Base-by-base conservation (phyloP, 306 rosid genomes). In the Canavalia ensiformis region DNA sequence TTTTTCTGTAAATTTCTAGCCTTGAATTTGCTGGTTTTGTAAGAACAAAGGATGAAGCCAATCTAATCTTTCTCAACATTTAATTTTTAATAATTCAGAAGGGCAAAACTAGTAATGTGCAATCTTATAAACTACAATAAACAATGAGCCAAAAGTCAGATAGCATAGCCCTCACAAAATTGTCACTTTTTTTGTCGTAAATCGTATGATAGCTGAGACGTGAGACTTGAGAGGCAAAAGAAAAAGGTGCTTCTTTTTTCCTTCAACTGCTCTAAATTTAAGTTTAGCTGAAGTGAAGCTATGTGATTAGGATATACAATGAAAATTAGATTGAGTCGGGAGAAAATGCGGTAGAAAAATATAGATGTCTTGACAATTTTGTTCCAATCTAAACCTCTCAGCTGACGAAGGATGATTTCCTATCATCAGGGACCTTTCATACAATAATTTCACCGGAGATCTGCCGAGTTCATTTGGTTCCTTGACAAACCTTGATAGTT, bases 401-500 rank as follows among this genome's bases (percentile, higher is more conserved):
- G 79, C 73, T 85, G 50, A 85, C 51, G 11, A 77, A 35, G 34
- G 46, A 35, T 63, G 28, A 42, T 68, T 47, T 74, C 69, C 34
- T 71, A 87, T 54, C 56, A 58, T 13, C 90, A 95, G 99, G 94
- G 99, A 93, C 83, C 88, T 95, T 74, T 95, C 99, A 13, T 79
- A 83, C 75, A 95, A 95, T 68, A 89, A 89, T 83, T 87, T 95
- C 68, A 83, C 90, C 0, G 99, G 99, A 72, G 99, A 95, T 88
- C 88, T 95, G 65, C 97, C 99, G n/a, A 90, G 92, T 79, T 95
- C 99, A 74, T 90, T 95, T 83, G 97, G 88, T 68, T 89, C 93
- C 86, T 72, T 93, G 88, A 87, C 81, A 72, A 89, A 84, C 81
- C 86, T 95, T 72, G 77, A 85, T 34, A 78, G 83, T 85, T 55